Conservation (phyloP, 2,329 filamentous ascomycete species). For the Fusarium bactridioides region DNA sequence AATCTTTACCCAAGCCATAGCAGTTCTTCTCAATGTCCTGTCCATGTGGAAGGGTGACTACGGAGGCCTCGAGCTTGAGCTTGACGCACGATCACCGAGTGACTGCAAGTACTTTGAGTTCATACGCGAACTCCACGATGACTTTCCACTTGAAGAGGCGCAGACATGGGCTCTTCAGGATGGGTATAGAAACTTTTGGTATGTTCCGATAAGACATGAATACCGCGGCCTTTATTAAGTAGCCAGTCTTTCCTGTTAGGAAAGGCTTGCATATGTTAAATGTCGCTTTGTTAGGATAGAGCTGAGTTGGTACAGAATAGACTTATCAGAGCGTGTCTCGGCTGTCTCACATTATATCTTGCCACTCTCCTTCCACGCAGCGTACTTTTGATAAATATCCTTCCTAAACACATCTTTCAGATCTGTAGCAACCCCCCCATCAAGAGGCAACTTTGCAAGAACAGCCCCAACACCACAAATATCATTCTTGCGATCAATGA, state of each 20-base stretch:
- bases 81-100: too few relatives aligned
- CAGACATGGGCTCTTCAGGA: too few relatives aligned
- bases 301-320: not conserved
- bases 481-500: conserved; percentile 57
- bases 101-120: too few relatives aligned
- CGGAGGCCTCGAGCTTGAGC: too few relatives aligned
- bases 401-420: conserved; percentile 54
- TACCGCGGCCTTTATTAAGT: not conserved
- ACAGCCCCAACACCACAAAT: conserved; percentile 53
- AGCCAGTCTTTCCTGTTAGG: not conserved
- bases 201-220: not conserved
- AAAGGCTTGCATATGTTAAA: rapidly evolving
- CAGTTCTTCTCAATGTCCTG: too few relatives aligned
- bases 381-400: conserved; percentile 51
- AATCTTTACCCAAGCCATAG: too few relatives aligned
- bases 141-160: too few relatives aligned
- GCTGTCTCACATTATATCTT: not conserved
- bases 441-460: conserved; percentile 49
- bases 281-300: not conserved
- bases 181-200: not conserved
- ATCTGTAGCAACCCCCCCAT: conserved; percentile 23
- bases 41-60: too few relatives aligned
- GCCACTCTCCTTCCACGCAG: conserved; percentile 8
- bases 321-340: not conserved
- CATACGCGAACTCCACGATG: too few relatives aligned